These are phyloP conservation scores for Apophysomyces variabilis DNA, from an alignment of 371 early-diverging fungal species.

Conservation along the genomic window DNA sequence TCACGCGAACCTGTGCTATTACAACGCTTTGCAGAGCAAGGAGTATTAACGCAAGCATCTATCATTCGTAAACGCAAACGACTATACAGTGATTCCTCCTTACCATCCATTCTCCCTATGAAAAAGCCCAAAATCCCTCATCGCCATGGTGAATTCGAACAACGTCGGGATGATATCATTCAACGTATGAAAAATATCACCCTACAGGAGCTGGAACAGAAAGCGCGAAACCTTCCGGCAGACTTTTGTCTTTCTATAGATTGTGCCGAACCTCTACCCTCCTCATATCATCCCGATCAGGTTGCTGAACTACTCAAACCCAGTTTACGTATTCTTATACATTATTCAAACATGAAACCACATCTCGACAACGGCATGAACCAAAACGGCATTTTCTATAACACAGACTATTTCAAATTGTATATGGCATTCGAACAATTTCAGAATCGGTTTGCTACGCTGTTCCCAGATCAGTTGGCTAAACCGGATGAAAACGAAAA, in stretches of 20 bases:
- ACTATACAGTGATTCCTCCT: constrained; percentile 15
- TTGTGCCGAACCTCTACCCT: constrained; percentile 19
- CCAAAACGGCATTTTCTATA: constrained; percentile 57
- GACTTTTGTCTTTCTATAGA: constrained; percentile 43
- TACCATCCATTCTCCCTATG: constrained; percentile 17
- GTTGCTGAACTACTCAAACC: constrained; percentile 34
- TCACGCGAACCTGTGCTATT: constrained; percentile 30
- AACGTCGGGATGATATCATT: constrained; percentile 54
- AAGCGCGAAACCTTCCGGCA: constrained; percentile 31
- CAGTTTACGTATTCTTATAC: constrained; percentile 34
- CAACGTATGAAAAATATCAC: constrained; percentile 44
- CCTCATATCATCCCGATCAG: constrained; percentile 33
- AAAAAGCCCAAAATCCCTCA: constrained; percentile 56
- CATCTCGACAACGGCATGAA: constrained; percentile 57
- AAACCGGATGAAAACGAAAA: constrained; percentile 30
- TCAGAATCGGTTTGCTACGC: constrained; percentile 33
- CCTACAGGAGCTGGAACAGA: constrained; percentile 46
- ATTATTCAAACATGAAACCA: constrained; percentile 51
- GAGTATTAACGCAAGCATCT: constrained; percentile 38
- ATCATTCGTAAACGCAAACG: constrained; percentile 32
- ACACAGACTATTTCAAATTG: constrained; percentile 48
- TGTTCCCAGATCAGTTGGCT: constrained; percentile 45
- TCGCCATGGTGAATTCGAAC: constrained; percentile 53
- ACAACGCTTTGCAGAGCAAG: constrained; percentile 42
- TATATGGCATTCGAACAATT: constrained; percentile 55